Evolutionary conservation across 768 basidiomycete genomes (phyloP).

Genomic region (Coprinellus aureogranulatus): DNA sequence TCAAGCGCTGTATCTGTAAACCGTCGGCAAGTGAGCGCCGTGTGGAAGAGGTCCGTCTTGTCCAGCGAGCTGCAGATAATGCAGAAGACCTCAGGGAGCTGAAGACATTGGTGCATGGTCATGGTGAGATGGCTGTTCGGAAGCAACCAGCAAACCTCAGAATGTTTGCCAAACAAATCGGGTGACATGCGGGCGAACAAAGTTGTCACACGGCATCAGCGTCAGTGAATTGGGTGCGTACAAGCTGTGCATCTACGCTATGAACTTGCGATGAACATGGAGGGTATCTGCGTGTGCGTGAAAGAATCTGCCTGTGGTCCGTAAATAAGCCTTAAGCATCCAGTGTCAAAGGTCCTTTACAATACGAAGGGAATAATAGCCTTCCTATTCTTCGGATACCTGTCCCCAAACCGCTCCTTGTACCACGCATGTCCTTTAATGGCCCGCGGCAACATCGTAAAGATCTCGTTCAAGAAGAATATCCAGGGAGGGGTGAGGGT

Average conservation of each 20-base stretch:
- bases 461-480: conserved; percentile 71
- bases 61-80: background rate
- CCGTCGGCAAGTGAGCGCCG: background rate
- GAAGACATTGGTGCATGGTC: background rate
- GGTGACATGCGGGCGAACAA: too few species aligned
- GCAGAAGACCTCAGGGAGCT: background rate
- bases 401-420: conserved; percentile 62
- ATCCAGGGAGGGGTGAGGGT: conserved; percentile 71
- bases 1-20: background rate
- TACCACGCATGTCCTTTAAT: conserved; percentile 88
- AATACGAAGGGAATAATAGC: conserved; percentile 78
- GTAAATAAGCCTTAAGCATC: too few species aligned
- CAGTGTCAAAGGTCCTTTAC: too few species aligned
- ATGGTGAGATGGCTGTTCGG: too few species aligned
- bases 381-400: conserved; percentile 76
- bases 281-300: too few species aligned
- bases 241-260: too few species aligned
- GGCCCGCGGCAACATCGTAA: conserved; percentile 79
- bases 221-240: too few species aligned
- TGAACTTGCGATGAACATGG: too few species aligned
- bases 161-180: too few species aligned
- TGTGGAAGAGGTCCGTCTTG: background rate
- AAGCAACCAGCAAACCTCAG: too few species aligned
- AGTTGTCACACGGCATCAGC: too few species aligned
- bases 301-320: too few species aligned